Conservation (phyloP, 2,329 filamentous ascomycete species). For the Teratosphaeria zuluensis region DNA sequence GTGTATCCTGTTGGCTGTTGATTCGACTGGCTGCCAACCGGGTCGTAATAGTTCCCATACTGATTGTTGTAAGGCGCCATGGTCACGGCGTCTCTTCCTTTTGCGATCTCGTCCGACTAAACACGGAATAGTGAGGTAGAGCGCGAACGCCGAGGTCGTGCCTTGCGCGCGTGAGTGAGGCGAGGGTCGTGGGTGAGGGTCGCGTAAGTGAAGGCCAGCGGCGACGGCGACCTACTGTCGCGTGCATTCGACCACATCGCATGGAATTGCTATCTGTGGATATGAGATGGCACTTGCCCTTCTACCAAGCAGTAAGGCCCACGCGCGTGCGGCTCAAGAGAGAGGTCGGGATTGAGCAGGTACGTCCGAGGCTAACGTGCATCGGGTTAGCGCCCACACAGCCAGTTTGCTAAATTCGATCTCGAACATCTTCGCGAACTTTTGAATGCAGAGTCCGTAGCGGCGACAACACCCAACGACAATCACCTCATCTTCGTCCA, state of each 20-base stretch:
- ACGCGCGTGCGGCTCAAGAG: background rate
- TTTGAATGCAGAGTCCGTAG: constrained; percentile 3
- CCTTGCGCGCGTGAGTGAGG: background rate
- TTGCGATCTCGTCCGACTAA: background rate
- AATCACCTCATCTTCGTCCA: constrained; percentile 3
- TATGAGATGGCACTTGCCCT: background rate
- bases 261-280: background rate
- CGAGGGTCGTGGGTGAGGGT: background rate
- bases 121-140: background rate
- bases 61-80: constrained; percentile 21
- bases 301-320: background rate
- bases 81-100: background rate
- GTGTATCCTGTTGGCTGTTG: constrained; percentile 12
- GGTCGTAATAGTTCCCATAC: constrained; percentile 22
- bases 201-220: background rate
- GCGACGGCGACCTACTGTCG: background rate
- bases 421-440: background rate
- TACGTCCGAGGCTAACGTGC: background rate
- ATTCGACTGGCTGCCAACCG: constrained; percentile 22
- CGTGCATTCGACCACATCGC: background rate
- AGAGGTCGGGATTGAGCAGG: background rate
- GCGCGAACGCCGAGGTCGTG: background rate
- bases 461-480: constrained; percentile 11
- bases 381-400: background rate
- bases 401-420: background rate